Conservation (phyloP, 345 rosid species). For the Cardamine chenopodiifolia region DNA sequence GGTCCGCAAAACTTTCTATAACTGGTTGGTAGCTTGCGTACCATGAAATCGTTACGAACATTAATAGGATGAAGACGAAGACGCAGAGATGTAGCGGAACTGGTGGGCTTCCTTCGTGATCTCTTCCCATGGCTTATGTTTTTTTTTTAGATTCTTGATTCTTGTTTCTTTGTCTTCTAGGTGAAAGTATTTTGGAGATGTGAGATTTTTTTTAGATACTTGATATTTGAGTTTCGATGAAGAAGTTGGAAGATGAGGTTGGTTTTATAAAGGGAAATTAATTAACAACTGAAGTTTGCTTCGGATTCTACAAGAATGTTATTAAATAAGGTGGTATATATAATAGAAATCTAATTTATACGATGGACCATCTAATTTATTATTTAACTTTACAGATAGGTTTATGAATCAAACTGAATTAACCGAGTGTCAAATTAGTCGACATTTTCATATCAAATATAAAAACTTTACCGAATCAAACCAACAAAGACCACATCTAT, state of each 20-base stretch:
- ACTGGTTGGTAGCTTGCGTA: conserved; percentile 56
- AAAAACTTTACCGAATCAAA: neutral
- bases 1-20: conserved; percentile 51
- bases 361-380: neutral
- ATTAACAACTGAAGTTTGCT: conserved; percentile 2
- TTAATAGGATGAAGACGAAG: conserved; percentile 49
- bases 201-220: neutral
- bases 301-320: conserved; percentile 32
- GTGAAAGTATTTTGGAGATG: neutral
- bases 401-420: neutral
- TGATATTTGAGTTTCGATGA: conserved; percentile 12
- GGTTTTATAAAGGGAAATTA: conserved; percentile 18
- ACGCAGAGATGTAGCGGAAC: conserved; percentile 55
- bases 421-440: neutral
- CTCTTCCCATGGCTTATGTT: conserved; percentile 42
- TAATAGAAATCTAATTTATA: neutral
- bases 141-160: conserved; percentile 13
- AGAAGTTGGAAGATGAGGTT: conserved; percentile 6
- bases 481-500: neutral
- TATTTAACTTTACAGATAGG: neutral
- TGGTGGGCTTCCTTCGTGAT: conserved; percentile 37
- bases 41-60: conserved; percentile 54
- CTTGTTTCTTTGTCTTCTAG: neutral
- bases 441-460: neutral
- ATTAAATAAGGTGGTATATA: conserved; percentile 1